Evolutionary conservation across 2,329 filamentous ascomycete genomes (phyloP), one percentile per base, ranked within the genome.

Genomic region (Epichloe aotearoae): DNA sequence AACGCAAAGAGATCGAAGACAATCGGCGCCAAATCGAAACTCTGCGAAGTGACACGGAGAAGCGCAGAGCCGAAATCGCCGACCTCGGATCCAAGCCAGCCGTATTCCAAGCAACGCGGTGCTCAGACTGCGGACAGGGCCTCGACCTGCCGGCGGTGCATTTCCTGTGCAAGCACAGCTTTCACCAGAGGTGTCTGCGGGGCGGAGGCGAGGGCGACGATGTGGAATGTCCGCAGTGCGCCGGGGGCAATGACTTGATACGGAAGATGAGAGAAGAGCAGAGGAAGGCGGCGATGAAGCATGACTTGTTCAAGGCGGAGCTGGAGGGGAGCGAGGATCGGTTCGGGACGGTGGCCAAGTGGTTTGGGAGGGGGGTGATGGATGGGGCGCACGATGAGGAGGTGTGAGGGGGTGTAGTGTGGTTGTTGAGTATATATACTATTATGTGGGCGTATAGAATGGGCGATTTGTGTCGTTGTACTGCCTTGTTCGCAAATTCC

Each of bases 101-200:
- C 19, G 86, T 94, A 1, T 97, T 98, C 73, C 88, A 94, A 64
- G 83, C 89, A 0, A 90, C 89, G 36, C 80, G 93, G 48, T 98
- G 93, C 65, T 83, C 85, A 30, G 83, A 86, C 48, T 98, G 93
- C 64, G 82, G 81, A 15, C 78, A 82, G 38, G 76, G 80, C 26
- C 75, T 97, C 17, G 90, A 96, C 57, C 73, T 97, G 12, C 93
- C 93, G 0, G 87, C 84, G 0, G 90, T 98, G 46, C 93, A 98
- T 64, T 98, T 98, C 65, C 69, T 98, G 55, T 98, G 93, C 72
- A 95, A 95, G 66, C 93, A 98, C 66, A 90, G 84, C 54, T 98
- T 96, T 73, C 93, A 98, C 64, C 88, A 95, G 69, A 77, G 87
- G 44, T 98, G 91, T 66, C 71, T 98, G 62, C 70, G 74, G 48